Evolutionary conservation across 176 grass and related monocot species (phyloP), one percentile per base, ranked within the genome.

Genomic region (Oryza nivara): DNA sequence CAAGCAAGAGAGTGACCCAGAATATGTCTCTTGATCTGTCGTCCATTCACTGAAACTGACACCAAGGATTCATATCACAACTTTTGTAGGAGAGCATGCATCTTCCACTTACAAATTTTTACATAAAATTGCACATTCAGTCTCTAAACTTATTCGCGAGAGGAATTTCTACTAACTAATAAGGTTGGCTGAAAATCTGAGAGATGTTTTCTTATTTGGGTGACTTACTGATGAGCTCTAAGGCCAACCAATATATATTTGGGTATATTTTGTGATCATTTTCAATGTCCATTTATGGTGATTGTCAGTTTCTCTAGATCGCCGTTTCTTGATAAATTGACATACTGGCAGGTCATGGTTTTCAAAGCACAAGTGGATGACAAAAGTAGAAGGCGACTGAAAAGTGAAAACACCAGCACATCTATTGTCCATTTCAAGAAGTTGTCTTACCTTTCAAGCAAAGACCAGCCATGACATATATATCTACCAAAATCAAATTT

Each of bases 361-460:
- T 49, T 36, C 38, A 36, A 46, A 19, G 35, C 74, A 7, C 22
- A 25, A 72, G 41, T 86, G 75, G 75, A 1, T 36, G 61, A 46
- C 5, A 10, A 52, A n/a, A 11, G 38, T 6, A 48, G 38, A 48
- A 2, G 4, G 22, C 1, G 10, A 44, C 52, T 65, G 54, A 65
- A 64, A 86, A 44, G 36, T 65, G 54, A 65, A 64, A 86, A 86
- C 61, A 64, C 30, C 49, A 22, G 6, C 13, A 28, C 7, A 51
- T 75, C 26, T 67, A 16, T 51, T 75, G 44, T 75, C 82, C 4
- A 41, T 41, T 84, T 60, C 47, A 58, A 11, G 3, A 85, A 34
- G 44, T 70, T 77, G 73, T 70, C 83, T 77, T 85, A 19, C 48
- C 36, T 77, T 85, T 78, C 51, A 85, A 77, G 48, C 15, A 41